A percentile compares a stretch with the other conserved stretches of the same genome.
phyloP scores from a whole-genome alignment of 2,329 filamentous ascomycete genomes.

The Mollisia scopiformis region DNA sequence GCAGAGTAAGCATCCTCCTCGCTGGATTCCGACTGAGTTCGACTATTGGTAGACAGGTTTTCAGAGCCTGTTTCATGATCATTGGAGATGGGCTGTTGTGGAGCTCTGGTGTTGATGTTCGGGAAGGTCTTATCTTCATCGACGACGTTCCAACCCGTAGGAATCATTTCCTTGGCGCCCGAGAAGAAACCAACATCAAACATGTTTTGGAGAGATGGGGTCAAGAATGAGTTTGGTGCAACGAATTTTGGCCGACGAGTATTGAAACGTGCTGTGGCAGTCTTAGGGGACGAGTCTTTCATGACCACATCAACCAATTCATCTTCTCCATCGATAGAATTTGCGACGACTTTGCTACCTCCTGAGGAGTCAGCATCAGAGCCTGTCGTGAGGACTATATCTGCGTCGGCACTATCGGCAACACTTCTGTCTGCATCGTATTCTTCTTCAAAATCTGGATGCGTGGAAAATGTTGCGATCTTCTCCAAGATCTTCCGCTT shows the following conservation, averaged over 20 bases:
- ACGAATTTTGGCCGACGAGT: slow-evolving; percentile 54
- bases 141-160: slow-evolving; percentile 69
- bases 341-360: slow-evolving; percentile 72
- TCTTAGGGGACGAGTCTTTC: slow-evolving; percentile 56
- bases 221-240: slow-evolving; percentile 59
- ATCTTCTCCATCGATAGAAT: slow-evolving; percentile 86
- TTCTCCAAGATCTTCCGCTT: slow-evolving; percentile 79
- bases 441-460: slow-evolving; percentile 55
- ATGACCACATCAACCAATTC: slow-evolving; percentile 90
- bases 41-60: slow-evolving; percentile 32
- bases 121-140: slow-evolving; percentile 59
- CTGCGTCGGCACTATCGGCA: slow-evolving; percentile 64
- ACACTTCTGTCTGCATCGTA: slow-evolving; percentile 42
- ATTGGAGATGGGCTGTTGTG: slow-evolving; percentile 27
- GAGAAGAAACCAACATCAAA: slow-evolving; percentile 76
- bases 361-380: slow-evolving; percentile 69
- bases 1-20: slow-evolving; percentile 48
- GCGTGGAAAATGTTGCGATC: slow-evolving; percentile 76
- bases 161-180: slow-evolving; percentile 58
- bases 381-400: slow-evolving; percentile 67
- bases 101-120: slow-evolving; percentile 51
- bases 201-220: slow-evolving; percentile 65
- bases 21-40: slow-evolving; percentile 51
- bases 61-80: slow-evolving; percentile 23
- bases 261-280: slow-evolving; percentile 19